Percentiles rank a stretch among this genome's conserved stretches.
Evolutionary conservation across 176 grass and related monocot species (phyloP).

Genomic region (Carex parvula): DNA sequence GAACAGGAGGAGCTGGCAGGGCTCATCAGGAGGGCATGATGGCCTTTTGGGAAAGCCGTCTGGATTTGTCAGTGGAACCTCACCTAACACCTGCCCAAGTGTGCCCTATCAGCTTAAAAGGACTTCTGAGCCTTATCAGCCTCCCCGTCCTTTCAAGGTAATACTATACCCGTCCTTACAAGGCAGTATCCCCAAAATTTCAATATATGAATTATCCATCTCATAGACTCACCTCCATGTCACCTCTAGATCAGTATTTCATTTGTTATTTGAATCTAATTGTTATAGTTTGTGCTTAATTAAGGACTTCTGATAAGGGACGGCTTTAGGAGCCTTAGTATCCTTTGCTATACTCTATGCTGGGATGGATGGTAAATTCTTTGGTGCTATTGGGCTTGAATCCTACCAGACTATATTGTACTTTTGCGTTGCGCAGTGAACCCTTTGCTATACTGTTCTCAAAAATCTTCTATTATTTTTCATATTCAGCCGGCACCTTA

Average conservation of each 20-base stretch:
- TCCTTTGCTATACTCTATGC: not conserved
- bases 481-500: conserved; percentile 52
- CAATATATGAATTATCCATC: conserved; percentile 2
- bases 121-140: conserved; percentile 81
- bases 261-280: conserved; percentile 21
- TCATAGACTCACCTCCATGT: not conserved
- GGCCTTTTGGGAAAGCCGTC: conserved; percentile 85
- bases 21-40: conserved; percentile 59
- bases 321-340: conserved; percentile 22
- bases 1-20: conserved; percentile 57
- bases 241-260: conserved; percentile 20
- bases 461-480: conserved; percentile 2
- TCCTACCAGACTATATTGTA: not conserved
- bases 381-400: not conserved
- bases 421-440: not conserved
- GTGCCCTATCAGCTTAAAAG: conserved; percentile 51
- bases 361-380: not conserved
- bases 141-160: conserved; percentile 85
- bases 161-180: not conserved
- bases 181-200: not conserved
- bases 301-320: conserved; percentile 45
- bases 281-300: conserved; percentile 45
- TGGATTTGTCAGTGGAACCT: conserved; percentile 45
- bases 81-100: conserved; percentile 46
- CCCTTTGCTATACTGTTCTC: not conserved